Evolutionary conservation across 495 filamentous ascomycete species (phyloP), one percentile per base, ranked within the genome.

Genomic region (Penicillium goetzii): DNA sequence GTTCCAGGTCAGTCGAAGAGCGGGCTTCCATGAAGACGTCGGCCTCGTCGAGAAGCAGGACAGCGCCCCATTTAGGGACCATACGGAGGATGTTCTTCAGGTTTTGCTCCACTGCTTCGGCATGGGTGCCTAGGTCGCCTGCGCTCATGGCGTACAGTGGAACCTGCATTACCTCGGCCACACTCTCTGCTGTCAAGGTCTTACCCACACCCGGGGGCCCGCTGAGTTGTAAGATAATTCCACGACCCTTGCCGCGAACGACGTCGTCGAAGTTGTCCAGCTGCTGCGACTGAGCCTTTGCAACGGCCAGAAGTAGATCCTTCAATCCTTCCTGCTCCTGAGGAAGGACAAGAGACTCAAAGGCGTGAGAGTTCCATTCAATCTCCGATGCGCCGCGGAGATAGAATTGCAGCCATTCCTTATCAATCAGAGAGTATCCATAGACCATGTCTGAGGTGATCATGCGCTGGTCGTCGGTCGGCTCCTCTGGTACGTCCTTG

Each of bases 261-360:
- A 76, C 63, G 43, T 77, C 73, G 38, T 74, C 72, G 38, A 75
- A 75, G 26, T 10, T n/a, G 36, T 66, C 68, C 21, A 63, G n/a
- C 5, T 69, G 60, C 47, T 71, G 63, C 14, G 70, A 68, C 26
- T 76, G 73, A 11, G 73, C 64, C 6, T 72, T 71, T 49, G 72
- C 72, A 52, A 78, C 56, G 11, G 67, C 74, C 25, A 74, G 58
- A 41, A 78, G 67, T n/a, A 75, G 56, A 2, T 71, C 58, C 41
- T 76, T 78, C n/a, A 76, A 56, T 23, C 63, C 56, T 19, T 69
- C 51, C 25, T 73, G 69, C 17, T 52, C 66, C 21, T 54, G 21
- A 4, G 72, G 72, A 4, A 89, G 72, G 7, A 88, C 83, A 0
- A 90, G 76, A 1, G 77, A 76, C 30, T 85, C 80, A 64, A 89